Evolutionary conservation across 139 green algal species (phyloP), one percentile per base, ranked within the genome.

Genomic region (Yamagishiella unicocca): DNA sequence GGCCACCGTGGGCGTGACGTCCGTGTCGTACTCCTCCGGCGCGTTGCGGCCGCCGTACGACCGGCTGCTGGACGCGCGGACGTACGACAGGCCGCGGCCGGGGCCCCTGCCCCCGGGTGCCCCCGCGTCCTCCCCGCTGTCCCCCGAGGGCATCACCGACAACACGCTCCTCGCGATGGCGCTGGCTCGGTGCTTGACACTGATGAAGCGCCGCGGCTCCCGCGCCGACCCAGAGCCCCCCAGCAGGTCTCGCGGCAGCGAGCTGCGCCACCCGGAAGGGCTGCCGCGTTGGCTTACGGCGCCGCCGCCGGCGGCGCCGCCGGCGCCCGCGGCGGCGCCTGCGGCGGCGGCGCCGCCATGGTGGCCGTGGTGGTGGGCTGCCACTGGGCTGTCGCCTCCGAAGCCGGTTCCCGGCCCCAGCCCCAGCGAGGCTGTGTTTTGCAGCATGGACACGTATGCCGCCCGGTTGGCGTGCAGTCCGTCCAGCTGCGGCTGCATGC

Each of bases 371-470:
- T n/a, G n/a, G n/a, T n/a, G n/a, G n/a, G n/a, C n/a, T n/a, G n/a
- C n/a, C n/a, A n/a, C n/a, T n/a, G n/a, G n/a, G n/a, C n/a, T n/a
- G n/a, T n/a, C n/a, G n/a, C n/a, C n/a, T n/a, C n/a, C n/a, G n/a
- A n/a, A n/a, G n/a, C n/a, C n/a, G n/a, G n/a, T n/a, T n/a, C n/a
- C n/a, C n/a, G n/a, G n/a, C n/a, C n/a, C n/a, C n/a, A n/a, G n/a
- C 10, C 19, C 33, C 33, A 33, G 50, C 19, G 50, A 43, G 50
- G 3, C 50, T 19, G 17, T 33, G 50, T 43, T 35, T 50, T 84
- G 78, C 40, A 84, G 78, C 78, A 84, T 84, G 78, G 61, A 17
- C 25, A 84, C 9, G 80, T 86, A 86, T 42, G 64, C 61, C 0
- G 64, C 31, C 25, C 43, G 38, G 80, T 86, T 86, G 80, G 80